These are phyloP conservation scores for Pseudopithomyces chartarum DNA, from an alignment of 2,329 filamentous ascomycete genomes.

Conservation along the genomic window DNA sequence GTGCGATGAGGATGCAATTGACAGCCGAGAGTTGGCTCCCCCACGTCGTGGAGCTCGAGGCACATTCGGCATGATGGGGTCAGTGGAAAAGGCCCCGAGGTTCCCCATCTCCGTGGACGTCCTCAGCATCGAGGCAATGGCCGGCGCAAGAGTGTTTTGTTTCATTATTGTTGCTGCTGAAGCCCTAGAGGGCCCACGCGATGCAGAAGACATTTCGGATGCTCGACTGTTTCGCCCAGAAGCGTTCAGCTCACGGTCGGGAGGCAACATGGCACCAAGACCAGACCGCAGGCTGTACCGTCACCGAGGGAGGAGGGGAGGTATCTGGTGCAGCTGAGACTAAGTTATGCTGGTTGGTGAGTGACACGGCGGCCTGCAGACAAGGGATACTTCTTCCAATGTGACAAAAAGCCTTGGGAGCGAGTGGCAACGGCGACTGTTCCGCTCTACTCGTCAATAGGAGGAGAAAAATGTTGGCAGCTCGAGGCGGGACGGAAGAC, in stretches of 20 bases:
- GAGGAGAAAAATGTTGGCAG: conserved; percentile 21
- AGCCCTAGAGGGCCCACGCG: conserved; percentile 38
- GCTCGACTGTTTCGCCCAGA: conserved; percentile 55
- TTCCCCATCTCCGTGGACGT: conserved; percentile 56
- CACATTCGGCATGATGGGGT: conserved; percentile 44
- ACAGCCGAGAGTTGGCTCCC: conserved; percentile 43
- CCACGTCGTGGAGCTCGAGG: conserved; percentile 41
- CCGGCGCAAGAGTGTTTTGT: conserved; percentile 43
- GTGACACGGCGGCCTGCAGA: conserved; percentile 2
- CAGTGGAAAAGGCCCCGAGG: conserved; percentile 47
- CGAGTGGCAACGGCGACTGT: background rate
- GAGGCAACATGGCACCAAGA: conserved; percentile 50
- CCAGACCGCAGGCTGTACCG: background rate
- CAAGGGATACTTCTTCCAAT: conserved; percentile 11
- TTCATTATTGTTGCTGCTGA: conserved; percentile 28
- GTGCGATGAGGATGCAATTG: conserved; percentile 43
- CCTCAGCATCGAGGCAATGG: conserved; percentile 56
- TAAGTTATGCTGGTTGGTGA: conserved; percentile 10
- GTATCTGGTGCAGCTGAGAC: conserved; percentile 1
- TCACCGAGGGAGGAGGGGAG: background rate
- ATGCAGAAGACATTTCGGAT: conserved; percentile 50
- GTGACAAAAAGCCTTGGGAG: conserved; percentile 5
- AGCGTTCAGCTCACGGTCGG: conserved; percentile 50
- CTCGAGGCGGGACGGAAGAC: conserved; percentile 13
- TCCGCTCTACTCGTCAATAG: conserved; percentile 7